phyloP scores from a whole-genome alignment of 2,329 filamentous ascomycete species.

The Myriangium duriaei region DNA sequence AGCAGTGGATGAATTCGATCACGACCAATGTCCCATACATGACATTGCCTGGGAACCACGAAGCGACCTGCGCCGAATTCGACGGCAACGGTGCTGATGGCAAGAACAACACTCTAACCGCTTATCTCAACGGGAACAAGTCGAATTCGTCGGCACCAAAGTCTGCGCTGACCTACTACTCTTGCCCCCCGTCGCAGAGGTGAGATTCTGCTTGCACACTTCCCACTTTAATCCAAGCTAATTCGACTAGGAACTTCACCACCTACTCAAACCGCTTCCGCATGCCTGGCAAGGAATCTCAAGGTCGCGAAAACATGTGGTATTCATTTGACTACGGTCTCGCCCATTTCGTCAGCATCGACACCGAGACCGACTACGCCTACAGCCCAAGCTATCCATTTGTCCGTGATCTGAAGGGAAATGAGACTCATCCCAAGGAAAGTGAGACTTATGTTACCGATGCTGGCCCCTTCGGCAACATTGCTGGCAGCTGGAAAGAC shows the following conservation, averaged over 20 bases:
- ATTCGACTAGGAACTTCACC: conserved; percentile 34
- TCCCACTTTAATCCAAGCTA: neutral
- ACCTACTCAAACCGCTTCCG: conserved; percentile 40
- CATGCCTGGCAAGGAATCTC: conserved; percentile 37
- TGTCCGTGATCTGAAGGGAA: conserved; percentile 28
- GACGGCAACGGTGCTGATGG: no score
- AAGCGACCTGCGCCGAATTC: conserved; percentile 37
- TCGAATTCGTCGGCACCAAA: conserved; percentile 27
- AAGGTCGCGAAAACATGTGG: conserved; percentile 41
- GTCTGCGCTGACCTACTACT: conserved; percentile 36
- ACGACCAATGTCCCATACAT: conserved; percentile 37
- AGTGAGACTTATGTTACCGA: conserved; percentile 37
- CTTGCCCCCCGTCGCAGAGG: conserved; percentile 40
- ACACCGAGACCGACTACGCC: conserved; percentile 40
- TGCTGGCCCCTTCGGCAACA: conserved; percentile 36
- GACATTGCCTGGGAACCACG: conserved; percentile 40
- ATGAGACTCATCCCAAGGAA: conserved; percentile 29
- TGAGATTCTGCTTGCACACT: conserved; percentile 12
- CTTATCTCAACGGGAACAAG: conserved; percentile 34
- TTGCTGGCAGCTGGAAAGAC: conserved; percentile 28
- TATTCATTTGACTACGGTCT: conserved; percentile 44
- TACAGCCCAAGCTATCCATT: conserved; percentile 37
- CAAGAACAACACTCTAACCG: conserved; percentile 31
- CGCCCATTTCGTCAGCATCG: conserved; percentile 38
- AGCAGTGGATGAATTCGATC: conserved; percentile 35